Evolutionary conservation across 2,329 filamentous ascomycete genomes (phyloP), one percentile per base, ranked within the genome.

Genomic region (Aureobasidium sp.): DNA sequence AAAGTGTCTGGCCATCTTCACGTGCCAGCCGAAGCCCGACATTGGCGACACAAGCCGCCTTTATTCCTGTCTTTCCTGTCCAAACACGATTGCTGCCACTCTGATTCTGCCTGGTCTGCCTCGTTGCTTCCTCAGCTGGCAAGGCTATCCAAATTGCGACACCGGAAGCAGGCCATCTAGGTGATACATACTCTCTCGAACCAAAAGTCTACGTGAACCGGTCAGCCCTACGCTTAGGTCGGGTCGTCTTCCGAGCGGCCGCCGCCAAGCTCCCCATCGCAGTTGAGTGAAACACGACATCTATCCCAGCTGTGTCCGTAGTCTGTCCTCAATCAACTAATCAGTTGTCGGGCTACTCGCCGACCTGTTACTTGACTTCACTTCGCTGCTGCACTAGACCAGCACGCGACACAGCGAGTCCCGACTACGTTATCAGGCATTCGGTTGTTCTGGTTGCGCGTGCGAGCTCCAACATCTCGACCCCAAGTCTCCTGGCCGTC

Each of bases 391-490:
- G 49, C 41, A 48, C 15, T 34, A 21, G 13, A 29, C 32, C 59
- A 36, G 48, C 39, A 54, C 59, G 49, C 49, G 49, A 61, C 42
- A 36, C 41, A 11, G 34, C 50, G 36, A 44, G 45, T 25, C 45
- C 32, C 34, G 8, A 36, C 42, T 37, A 27, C 59, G 59, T 47
- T 53, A 53, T 58, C 63, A 65, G 63, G 61, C 63, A 65, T 65
- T 65, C 34, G 61, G 32, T 65, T 65, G 63, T 62, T 59, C 63
- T 65, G 63, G 59, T 59, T 59, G 61, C 70, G 85, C 86, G 32
- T 59, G 34, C 45, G 57, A 59, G 57, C 66, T 32, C 21, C 53
- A 27, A 45, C 27, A 42, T 15, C 32, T 11, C 13, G 34, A 1
- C 34, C 32, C 44, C 16, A 13, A 37, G 45, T 50, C 57, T 42